A percentile compares a stretch with the other conserved stretches of the same genome.
Evolutionary conservation across 371 early-diverging fungal species (phyloP).

Genomic region (Chytridium lagenaria): DNA sequence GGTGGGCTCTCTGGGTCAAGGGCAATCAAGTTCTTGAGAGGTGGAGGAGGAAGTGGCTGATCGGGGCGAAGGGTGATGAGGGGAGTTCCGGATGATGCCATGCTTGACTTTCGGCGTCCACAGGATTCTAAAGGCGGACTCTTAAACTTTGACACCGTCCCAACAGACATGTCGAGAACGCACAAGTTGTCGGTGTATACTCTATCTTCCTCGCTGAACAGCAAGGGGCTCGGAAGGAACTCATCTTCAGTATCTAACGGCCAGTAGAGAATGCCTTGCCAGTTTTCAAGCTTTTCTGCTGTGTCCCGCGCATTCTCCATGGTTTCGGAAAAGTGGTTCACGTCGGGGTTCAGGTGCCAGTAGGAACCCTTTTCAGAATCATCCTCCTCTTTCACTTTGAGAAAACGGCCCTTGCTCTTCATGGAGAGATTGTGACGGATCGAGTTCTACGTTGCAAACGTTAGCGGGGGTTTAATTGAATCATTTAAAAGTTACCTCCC

Average conservation of each 20-base stretch:
- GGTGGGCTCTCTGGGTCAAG: not conserved
- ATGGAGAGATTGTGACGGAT: conserved; percentile 41
- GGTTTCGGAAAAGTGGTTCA: conserved; percentile 10
- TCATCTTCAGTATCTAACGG: not conserved
- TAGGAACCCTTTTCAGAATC: conserved; percentile 34
- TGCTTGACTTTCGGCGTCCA: not conserved
- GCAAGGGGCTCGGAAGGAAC: not conserved
- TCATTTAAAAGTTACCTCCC: conserved; percentile 32
- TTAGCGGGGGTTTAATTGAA: not conserved
- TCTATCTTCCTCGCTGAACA: conserved; percentile 30
- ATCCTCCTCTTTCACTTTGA: conserved; percentile 28
- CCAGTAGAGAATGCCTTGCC: conserved; percentile 29
- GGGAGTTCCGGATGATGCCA: not conserved
- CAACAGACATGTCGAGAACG: conserved; percentile 11
- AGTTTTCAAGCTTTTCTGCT: conserved; percentile 26
- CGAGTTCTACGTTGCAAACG: conserved; percentile 29
- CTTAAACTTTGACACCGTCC: not conserved
- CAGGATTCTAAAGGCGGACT: not conserved
- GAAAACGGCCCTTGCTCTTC: conserved; percentile 33
- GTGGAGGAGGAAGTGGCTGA: conserved; percentile 26
- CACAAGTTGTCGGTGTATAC: conserved; percentile 11
- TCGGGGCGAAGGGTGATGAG: not conserved
- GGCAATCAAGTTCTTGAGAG: conserved; percentile 24
- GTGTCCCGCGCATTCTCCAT: conserved; percentile 34
- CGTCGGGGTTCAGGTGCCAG: conserved; percentile 33